Evolutionary conservation across 768 basidiomycete species (phyloP), one percentile per base, ranked within the genome.

Genomic region (Tylopilus cervinicoccineus): DNA sequence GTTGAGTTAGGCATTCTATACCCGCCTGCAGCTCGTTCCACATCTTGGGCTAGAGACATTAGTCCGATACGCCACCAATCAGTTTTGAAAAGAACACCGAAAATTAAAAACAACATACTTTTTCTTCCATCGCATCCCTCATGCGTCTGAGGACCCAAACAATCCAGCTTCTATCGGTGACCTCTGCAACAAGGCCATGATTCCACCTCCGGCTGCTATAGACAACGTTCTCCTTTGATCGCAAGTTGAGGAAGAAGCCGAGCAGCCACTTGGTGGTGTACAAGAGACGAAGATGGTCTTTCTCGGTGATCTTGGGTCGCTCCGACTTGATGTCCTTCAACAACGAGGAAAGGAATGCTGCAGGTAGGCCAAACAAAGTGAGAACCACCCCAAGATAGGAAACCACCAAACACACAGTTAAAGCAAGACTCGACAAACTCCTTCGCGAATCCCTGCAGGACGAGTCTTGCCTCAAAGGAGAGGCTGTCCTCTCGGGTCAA

Each of bases 1-100:
- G 76, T 59, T 96, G 93, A 17, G 92, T 93, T 56, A 98, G 79
- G 65, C 92, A 95, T 61, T 95, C 90, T 60, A 96, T 81, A 27
- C 93, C 92, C 27, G 93, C 90, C 67, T 97, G 93, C 23, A 98
- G 74, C 63, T 96, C 94, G 23, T 83, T 89, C 93, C 93, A 98
- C 51, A 81, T 73, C 62, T 93, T 93, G 26, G 95, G 95, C 92
- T 96, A 58, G 38, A 47, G 38, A 43, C 37, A 47, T 22, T 37
- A 17, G 23, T 41, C 16, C 38, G 39, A 45, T 28, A 53, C 42
- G 49, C 50, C 57, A 46, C 40, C 16, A 28, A 38, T 55, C 24
- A 47, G 57, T 38, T 32, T 37, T 34, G 22, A 31, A 43, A 41
- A 28, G 38, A 43, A 27, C 19, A 19, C 22, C 11, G 47, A 41